Evolutionary conservation across 257 asterid species (phyloP).

Genomic region (Solanum etuberosum): DNA sequence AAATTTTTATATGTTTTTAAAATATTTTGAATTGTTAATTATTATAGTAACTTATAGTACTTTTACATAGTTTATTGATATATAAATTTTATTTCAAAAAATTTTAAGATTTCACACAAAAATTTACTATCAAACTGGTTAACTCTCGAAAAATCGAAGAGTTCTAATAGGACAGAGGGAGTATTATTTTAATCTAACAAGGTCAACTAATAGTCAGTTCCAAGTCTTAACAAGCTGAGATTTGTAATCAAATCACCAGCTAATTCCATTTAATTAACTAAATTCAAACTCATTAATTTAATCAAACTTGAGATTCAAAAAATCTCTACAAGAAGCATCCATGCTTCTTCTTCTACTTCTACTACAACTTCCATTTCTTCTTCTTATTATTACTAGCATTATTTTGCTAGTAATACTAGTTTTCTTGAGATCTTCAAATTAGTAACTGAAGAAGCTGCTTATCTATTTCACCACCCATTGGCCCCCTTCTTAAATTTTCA

Average conservation of each 20-base stretch:
- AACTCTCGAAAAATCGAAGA: too few relatives aligned
- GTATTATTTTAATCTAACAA: not conserved
- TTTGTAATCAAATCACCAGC: slow-evolving; percentile 26
- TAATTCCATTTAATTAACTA: not conserved
- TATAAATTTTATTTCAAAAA: too few relatives aligned
- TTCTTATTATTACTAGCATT: not conserved
- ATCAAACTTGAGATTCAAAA: slow-evolving; percentile 68
- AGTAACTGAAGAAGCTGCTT: slow-evolving; percentile 39
- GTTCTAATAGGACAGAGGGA: not conserved
- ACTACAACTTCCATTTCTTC: not conserved
- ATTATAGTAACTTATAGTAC: too few relatives aligned
- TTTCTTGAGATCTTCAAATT: slow-evolving; percentile 68
- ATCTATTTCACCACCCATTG: slow-evolving; percentile 26
- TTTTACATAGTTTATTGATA: too few relatives aligned
- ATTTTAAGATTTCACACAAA: fast-evolving
- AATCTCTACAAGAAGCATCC: slow-evolving; percentile 50
- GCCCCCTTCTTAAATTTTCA: not conserved
- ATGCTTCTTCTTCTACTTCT: slow-evolving; percentile 33
- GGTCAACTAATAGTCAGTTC: slow-evolving; percentile 53
- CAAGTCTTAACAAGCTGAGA: slow-evolving; percentile 36
- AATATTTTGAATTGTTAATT: too few relatives aligned
- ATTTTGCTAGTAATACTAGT: not conserved
- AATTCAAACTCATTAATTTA: slow-evolving; percentile 17
- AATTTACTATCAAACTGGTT: too few relatives aligned
- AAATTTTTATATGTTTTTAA: fast-evolving